These are phyloP conservation scores for Brasenia schreberi DNA, from an alignment of 164 flowering plant species.

Conservation along the genomic window DNA sequence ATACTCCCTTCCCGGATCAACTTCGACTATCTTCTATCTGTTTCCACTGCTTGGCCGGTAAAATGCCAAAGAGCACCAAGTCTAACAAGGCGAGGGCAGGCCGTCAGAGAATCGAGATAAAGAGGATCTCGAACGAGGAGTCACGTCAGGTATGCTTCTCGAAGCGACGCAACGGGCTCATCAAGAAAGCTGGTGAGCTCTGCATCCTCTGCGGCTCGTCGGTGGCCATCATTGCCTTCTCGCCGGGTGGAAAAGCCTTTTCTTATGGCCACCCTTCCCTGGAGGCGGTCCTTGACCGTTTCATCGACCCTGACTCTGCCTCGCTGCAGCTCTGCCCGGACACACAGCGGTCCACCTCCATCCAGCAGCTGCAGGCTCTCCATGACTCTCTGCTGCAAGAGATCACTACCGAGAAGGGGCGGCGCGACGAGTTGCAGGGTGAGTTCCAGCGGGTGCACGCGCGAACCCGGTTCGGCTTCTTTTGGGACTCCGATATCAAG, in stretches of 20 bases:
- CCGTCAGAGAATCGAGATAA: conserved; percentile 8
- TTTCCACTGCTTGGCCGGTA: too few relatives aligned
- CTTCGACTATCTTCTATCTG: too few relatives aligned
- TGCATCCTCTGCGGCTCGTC: conserved; percentile 10
- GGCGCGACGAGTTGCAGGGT: neutral
- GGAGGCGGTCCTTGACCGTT: conserved; percentile 2
- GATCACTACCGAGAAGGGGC: conserved; percentile 5
- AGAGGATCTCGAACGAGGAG: conserved; percentile 3
- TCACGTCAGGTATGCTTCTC: conserved; percentile 10
- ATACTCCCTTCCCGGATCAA: too few relatives aligned
- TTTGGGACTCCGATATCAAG: conserved; percentile 50
- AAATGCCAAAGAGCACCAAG: too few relatives aligned
- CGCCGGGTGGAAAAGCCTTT: conserved; percentile 10
- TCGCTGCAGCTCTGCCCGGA: neutral
- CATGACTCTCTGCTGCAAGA: neutral
- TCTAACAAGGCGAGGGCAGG: conserved; percentile 1
- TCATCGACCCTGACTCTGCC: neutral
- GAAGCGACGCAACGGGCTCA: conserved; percentile 7
- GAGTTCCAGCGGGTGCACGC: neutral
- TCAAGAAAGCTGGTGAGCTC: conserved; percentile 12
- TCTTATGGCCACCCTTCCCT: conserved; percentile 9
- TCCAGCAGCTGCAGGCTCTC: neutral
- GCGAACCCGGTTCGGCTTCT: neutral
- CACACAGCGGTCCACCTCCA: neutral
- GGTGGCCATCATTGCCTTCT: conserved; percentile 9